These are phyloP conservation scores for Fraxinus cuspidata DNA, from an alignment of 257 asterid species.

Conservation along the genomic window DNA sequence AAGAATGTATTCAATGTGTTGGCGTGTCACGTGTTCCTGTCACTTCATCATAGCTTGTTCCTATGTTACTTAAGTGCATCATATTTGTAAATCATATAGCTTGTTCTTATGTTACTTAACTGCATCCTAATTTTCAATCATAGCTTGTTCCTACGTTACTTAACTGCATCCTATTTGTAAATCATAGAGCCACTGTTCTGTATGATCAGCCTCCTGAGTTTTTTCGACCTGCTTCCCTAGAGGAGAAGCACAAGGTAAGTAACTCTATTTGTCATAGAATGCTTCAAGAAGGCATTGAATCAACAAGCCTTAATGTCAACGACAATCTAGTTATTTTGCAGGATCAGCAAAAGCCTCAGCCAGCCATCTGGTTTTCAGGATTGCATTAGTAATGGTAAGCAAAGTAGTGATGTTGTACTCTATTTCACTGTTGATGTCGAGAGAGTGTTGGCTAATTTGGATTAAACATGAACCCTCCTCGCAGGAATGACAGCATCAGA, in stretches of 20 bases:
- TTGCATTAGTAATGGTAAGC: conserved; percentile 74
- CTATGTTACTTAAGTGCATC: too few species aligned
- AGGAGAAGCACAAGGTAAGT: conserved; percentile 80
- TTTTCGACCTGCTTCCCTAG: conserved; percentile 74
- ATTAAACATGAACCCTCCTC: conserved; percentile 19
- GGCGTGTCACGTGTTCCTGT: too few species aligned
- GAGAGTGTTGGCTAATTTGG: conserved; percentile 20
- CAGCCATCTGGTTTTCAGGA: conserved; percentile 64
- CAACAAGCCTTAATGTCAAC: conserved; percentile 30
- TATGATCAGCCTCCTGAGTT: conserved; percentile 97
- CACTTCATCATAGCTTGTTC: too few species aligned
- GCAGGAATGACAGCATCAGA: conserved; percentile 45
- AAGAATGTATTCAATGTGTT: too few species aligned
- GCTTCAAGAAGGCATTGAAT: conserved; percentile 28
- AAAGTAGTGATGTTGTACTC: conserved; percentile 21
- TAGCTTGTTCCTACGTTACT: conserved; percentile 7
- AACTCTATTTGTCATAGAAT: conserved; percentile 21
- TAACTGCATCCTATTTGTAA: conserved; percentile 11
- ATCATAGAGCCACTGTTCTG: conserved; percentile 78
- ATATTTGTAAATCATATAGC: too few species aligned
- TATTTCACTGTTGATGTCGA: conserved; percentile 15
- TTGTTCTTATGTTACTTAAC: too few species aligned
- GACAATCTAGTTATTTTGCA: conserved; percentile 75
- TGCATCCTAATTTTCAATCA: too few species aligned
- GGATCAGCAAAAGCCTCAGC: conserved; percentile 61